Evolutionary conservation across 2,329 filamentous ascomycete species (phyloP), one percentile per base, ranked within the genome.

Genomic region (Pseudophaeomoniella oleicola): DNA sequence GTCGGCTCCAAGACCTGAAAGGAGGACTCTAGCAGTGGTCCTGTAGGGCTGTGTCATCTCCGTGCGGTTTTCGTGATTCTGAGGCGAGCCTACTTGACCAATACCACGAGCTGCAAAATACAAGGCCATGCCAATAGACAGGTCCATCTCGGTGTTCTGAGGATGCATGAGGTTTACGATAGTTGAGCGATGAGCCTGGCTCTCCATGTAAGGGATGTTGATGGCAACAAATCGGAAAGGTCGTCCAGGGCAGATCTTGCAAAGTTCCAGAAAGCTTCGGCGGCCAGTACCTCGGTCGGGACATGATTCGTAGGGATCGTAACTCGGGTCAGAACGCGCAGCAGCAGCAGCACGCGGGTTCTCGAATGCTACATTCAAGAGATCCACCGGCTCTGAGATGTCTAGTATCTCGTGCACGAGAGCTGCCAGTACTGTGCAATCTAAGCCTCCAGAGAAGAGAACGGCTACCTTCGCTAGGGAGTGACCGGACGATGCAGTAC

Each of bases 81-180:
- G 22, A 32, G 19, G 6, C 6, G n/a, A 9, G 22, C 42, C 15
- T 29, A 66, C 62, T 13, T 55, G 45, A 0, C 79, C 84, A 35
- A 62, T 55, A 1, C 86, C 88, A 29, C 85, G 72, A 0, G 88
- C 78, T 4, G 90, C 86, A 61, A 98, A 98, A 56, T 94, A 96
- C n/a, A 98, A 66, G 0, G 90, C 90, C 47, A 73, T 80, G 0
- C 83, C 81, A 48, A 98, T 98, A 3, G 90, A 98, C 1, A 98
- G 67, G 50, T 98, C 90, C 90, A 98, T 98, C 58, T 98, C 90
- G 0, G 90, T 98, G 46, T 94, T 88, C 57, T 98, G 90, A 0
- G 90, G 90, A 46, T 81, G 69, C 55, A 98, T 94, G 13, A 98
- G 65, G 2, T 73, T 69, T 27, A 87, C 71, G 14, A 98, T 72